Conservation (phyloP, 2,329 filamentous ascomycete species). For the Colletotrichum shisoi region DNA sequence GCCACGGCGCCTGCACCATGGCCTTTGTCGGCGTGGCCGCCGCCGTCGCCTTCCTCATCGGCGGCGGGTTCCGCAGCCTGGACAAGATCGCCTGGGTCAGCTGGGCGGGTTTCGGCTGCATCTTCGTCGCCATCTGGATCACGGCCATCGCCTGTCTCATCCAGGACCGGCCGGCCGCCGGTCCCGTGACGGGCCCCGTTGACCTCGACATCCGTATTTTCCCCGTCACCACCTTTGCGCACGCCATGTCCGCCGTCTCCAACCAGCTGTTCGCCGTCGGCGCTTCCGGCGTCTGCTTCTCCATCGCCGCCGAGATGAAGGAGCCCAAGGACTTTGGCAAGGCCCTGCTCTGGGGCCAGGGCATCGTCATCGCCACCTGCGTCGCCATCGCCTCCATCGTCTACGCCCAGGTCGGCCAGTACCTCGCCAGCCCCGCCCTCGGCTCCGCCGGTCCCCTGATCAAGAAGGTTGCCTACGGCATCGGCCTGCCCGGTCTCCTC, state of each 20-base stretch:
- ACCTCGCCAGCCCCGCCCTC: slow-evolving; percentile 57
- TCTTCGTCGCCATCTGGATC: slow-evolving; percentile 54
- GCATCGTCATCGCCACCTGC: slow-evolving; percentile 59
- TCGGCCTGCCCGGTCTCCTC: slow-evolving; percentile 59
- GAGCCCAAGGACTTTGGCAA: slow-evolving; percentile 59
- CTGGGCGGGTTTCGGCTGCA: slow-evolving; percentile 56
- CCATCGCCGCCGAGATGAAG: slow-evolving; percentile 62
- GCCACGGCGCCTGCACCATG: slow-evolving; percentile 51
- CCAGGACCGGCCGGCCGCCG: slow-evolving; percentile 57
- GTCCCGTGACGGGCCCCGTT: slow-evolving; percentile 48
- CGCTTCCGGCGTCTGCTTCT: slow-evolving; percentile 63
- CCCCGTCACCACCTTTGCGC: slow-evolving; percentile 46
- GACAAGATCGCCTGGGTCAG: slow-evolving; percentile 58
- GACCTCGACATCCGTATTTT: slow-evolving; percentile 49
- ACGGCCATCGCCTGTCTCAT: slow-evolving; percentile 57
- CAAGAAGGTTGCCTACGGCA: slow-evolving; percentile 59
- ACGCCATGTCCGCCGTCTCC: slow-evolving; percentile 50
- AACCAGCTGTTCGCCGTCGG: slow-evolving; percentile 60
- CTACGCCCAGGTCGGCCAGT: slow-evolving; percentile 58
- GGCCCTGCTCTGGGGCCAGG: slow-evolving; percentile 58
- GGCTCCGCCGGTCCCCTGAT: slow-evolving; percentile 54
- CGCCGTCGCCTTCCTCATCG: slow-evolving; percentile 52
- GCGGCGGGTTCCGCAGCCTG: slow-evolving; percentile 58
- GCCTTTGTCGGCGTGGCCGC: slow-evolving; percentile 61
- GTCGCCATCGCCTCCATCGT: slow-evolving; percentile 58